Conservation (phyloP, 805 yeast species). For the Starmera amethionina region DNA sequence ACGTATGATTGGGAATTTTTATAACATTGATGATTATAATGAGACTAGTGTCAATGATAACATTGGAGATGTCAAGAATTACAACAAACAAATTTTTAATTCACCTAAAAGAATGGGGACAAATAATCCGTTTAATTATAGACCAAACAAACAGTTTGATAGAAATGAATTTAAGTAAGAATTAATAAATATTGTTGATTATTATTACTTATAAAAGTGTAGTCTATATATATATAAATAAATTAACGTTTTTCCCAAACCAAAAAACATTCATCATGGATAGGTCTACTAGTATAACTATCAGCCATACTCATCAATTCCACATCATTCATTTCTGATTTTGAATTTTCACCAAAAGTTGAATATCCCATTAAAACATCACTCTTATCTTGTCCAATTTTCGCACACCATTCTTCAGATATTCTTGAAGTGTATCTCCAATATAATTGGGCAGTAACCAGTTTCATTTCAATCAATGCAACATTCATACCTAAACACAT, state of each 20-base stretch:
- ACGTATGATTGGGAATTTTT: too few relatives aligned
- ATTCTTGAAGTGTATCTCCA: conserved; percentile 34
- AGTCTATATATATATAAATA: too few relatives aligned
- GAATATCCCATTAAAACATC: conserved; percentile 17
- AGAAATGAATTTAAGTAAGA: too few relatives aligned
- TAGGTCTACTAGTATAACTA: conserved; percentile 42
- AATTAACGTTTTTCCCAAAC: conserved; percentile 5
- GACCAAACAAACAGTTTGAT: too few relatives aligned
- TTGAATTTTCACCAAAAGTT: conserved; percentile 3
- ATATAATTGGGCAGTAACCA: conserved; percentile 43
- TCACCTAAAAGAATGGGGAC: too few relatives aligned
- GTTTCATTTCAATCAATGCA: conserved; percentile 57
- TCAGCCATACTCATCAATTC: conserved; percentile 49
- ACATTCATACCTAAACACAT: conserved; percentile 70
- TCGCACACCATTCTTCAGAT: conserved; percentile 34
- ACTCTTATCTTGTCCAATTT: conserved; percentile 13
- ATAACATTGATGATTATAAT: too few relatives aligned
- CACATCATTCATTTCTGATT: conserved; percentile 24
- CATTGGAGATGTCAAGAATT: too few relatives aligned
- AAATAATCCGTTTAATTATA: too few relatives aligned
- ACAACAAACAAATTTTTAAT: too few relatives aligned
- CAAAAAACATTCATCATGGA: conserved; percentile 43
- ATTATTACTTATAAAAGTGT: too few relatives aligned
- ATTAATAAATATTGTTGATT: too few relatives aligned
- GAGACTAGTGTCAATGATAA: too few relatives aligned